These are phyloP conservation scores for Hondaea fermentalgiana DNA, from an alignment of 108 stramenopile species.

Conservation along the genomic window DNA sequence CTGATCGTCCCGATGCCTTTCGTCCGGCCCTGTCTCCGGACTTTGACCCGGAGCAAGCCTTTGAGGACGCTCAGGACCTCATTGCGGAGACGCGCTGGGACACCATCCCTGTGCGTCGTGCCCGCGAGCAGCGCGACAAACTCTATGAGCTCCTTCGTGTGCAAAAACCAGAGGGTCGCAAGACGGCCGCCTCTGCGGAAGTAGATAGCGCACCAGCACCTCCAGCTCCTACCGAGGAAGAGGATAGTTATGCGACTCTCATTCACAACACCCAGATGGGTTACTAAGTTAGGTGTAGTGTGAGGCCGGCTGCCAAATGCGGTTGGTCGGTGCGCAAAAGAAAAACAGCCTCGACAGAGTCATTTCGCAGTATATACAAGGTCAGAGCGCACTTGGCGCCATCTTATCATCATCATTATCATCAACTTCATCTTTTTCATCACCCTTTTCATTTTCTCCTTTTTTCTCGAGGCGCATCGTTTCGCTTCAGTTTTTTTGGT, in stretches of 20 bases:
- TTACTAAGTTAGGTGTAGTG: not conserved
- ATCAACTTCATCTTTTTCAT: too few relatives aligned
- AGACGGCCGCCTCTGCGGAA: not conserved
- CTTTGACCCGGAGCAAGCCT: slow-evolving; percentile 1
- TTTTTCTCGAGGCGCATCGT: too few relatives aligned
- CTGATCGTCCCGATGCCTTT: not conserved
- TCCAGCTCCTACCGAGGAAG: not conserved
- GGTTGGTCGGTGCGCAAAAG: too few relatives aligned
- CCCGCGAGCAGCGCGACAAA: not conserved
- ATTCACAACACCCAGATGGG: not conserved
- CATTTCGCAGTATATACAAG: too few relatives aligned
- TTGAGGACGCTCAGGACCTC: not conserved
- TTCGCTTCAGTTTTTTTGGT: too few relatives aligned
- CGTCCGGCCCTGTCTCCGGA: not conserved
- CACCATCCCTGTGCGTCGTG: not conserved
- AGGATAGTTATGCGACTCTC: not conserved
- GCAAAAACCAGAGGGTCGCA: not conserved
- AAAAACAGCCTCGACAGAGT: too few relatives aligned
- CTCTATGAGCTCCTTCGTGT: not conserved
- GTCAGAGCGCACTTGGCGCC: too few relatives aligned
- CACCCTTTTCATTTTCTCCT: too few relatives aligned
- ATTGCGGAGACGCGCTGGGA: not conserved
- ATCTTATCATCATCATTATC: too few relatives aligned
- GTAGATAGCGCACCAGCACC: not conserved
- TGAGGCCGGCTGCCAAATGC: too few relatives aligned